These are phyloP conservation scores for Notholithocarpus densiflorus DNA, from an alignment of 306 rosid genomes.

Conservation along the genomic window DNA sequence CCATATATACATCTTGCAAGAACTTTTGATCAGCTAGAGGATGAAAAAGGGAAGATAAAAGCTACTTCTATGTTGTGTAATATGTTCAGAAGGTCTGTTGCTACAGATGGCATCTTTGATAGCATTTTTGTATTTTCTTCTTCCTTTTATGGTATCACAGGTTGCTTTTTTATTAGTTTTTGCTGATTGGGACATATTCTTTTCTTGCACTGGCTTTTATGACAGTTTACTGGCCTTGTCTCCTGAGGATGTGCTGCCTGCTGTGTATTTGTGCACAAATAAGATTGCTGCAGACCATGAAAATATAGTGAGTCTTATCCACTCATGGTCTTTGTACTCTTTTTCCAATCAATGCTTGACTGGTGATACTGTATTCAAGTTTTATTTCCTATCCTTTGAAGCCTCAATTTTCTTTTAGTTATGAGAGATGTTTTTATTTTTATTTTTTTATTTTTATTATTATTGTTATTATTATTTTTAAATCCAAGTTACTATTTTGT, in stretches of 20 bases:
- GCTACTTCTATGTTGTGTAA: constrained; percentile 86
- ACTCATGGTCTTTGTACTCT: neutral
- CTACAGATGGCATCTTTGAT: constrained; percentile 18
- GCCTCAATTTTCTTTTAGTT: too few relatives aligned
- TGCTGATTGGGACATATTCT: constrained; percentile 26
- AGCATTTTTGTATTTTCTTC: neutral
- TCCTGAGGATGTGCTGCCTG: constrained; percentile 79
- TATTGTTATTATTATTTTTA: too few relatives aligned
- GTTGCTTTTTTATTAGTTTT: constrained; percentile 13
- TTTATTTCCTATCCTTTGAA: too few relatives aligned
- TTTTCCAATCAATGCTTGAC: neutral
- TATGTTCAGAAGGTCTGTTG: constrained; percentile 83
- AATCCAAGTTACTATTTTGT: too few relatives aligned
- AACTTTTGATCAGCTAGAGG: constrained; percentile 75
- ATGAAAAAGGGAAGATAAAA: constrained; percentile 86
- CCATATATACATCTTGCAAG: constrained; percentile 92
- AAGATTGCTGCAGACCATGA: constrained; percentile 87
- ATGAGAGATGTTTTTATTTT: too few relatives aligned
- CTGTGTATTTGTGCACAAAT: constrained; percentile 87
- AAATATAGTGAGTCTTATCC: constrained; percentile 56
- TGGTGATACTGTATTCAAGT: too few relatives aligned
- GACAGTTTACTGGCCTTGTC: constrained; percentile 73
- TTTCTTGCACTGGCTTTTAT: constrained; percentile 26
- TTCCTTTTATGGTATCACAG: constrained; percentile 11
- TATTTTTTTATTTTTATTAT: too few relatives aligned